These are phyloP conservation scores for Calonectria pteridis DNA, from an alignment of 2,329 filamentous ascomycete genomes.

Conservation along the genomic window DNA sequence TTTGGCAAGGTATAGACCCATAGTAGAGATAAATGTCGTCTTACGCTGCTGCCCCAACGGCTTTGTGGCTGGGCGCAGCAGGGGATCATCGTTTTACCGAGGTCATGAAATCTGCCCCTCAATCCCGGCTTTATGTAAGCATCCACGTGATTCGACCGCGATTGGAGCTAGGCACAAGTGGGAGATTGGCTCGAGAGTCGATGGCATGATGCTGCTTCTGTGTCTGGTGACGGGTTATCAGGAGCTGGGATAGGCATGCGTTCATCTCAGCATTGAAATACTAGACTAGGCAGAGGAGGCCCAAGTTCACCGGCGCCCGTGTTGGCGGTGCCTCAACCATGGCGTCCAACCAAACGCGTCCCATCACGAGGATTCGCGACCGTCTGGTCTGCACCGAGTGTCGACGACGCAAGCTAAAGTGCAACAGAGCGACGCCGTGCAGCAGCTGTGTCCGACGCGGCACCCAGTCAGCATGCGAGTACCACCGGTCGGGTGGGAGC, in stretches of 20 bases:
- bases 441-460: constrained; percentile 12
- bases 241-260: not conserved
- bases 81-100: not conserved
- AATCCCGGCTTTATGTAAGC: not conserved
- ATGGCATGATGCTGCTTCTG: not conserved
- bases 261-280: not conserved
- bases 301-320: not conserved
- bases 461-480: not conserved
- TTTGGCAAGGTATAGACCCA: too few relatives aligned
- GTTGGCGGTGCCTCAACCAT: not conserved
- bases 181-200: not conserved
- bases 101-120: not conserved
- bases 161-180: not conserved
- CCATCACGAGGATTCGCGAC: constrained; percentile 4
- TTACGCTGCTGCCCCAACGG: not conserved
- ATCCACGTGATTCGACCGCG: not conserved
- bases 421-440: not conserved
- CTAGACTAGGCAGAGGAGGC: not conserved
- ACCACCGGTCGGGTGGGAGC: not conserved
- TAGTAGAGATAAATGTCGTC: too few relatives aligned
- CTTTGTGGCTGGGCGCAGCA: not conserved
- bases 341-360: not conserved
- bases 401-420: constrained; percentile 11
- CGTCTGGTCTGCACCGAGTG: constrained; percentile 9
- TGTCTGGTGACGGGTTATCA: not conserved